Evolutionary conservation across 176 grass and related monocot species (phyloP), one percentile per base, ranked within the genome.

Genomic region (Avena sativa): DNA sequence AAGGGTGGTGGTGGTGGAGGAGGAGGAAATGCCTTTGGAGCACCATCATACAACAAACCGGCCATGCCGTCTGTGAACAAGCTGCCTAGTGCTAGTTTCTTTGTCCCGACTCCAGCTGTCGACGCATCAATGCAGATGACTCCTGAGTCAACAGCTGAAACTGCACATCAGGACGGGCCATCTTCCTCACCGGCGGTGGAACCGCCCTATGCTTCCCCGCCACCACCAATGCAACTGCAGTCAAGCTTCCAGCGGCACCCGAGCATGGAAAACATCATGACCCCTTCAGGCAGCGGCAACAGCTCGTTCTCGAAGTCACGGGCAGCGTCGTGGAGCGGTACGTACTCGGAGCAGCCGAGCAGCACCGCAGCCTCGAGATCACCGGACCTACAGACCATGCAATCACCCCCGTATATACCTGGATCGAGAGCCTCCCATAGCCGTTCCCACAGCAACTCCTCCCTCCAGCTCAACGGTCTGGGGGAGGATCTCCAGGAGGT

Each of bases 251-350:
- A 91, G 56, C 86, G 92, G 8, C 89, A 88, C 67, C 88, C 90
- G 15, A 95, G 92, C 62, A 87, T 94, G 90, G 93, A 94, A 20
- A 86, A 88, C 79, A 91, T 94, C 38, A 57, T 89, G 73, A 60
- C 87, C 46, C 80, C 86, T 17, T 63, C 87, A 26, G 85, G 76
- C 58, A 79, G 81, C 16, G 82, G 44, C 13, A 65, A 17, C 61
- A 79, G 81, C 70, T 84, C 80, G 3, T 58, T 91, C 73, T 86
- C 93, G 12, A 84, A 77, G 74, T 83, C 89, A 57, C 90, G 93
- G 76, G 93, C 92, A 10, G 87, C 92, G 0, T 98, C 96, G 2
- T 98, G 96, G 96, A 90, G 92, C 6, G 96, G 96, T 30, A 82
- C 88, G 28, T 94, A 84, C 80, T 21, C 84, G 6, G 88, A 94